Evolutionary conservation across 192 early-diverging fungal genomes (phyloP), one percentile per base, ranked within the genome.

Genomic region (Coemansia sp.): DNA sequence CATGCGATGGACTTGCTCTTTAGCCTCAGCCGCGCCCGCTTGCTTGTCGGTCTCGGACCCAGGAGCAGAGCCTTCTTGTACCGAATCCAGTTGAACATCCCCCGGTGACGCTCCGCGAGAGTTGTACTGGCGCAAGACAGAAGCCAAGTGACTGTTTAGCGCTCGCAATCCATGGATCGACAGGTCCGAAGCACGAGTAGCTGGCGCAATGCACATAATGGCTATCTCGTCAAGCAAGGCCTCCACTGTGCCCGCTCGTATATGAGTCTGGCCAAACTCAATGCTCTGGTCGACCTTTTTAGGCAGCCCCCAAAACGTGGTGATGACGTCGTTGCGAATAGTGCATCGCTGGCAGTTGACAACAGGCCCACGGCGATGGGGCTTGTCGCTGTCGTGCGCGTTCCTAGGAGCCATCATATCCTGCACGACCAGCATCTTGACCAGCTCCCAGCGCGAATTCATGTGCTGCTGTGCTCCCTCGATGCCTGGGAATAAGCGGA

Each of bases 381-480:
- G 74, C 27, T 52, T 62, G 41, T 70, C 74, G 43, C 63, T 65
- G 47, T 79, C 81, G 58, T 44, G 46, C 2, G 69, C 43, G n/a
- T 61, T 16, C 60, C 75, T 67, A 16, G 65, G 43, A 7, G 81
- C 41, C n/a, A 84, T 62, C 57, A 58, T 58, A 33, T 58, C 57
- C 31, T 58, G 81, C 76, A 84, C 76, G 2, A 79, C 81, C 5
- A 84, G 73, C 76, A 76, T 71, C 40, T 84, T 84, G 50, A 84
- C 81, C 38, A 84, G 71, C 74, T 79, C 81, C 81, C 81, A 84
- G 34, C 81, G 81, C 60, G 81, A 79, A 39, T 79, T 84, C 71
- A 76, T 65, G 38, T 84, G 81, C 65, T 73, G 67, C 63, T 82
- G 80, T 10, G 68, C 64, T 10, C 71, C 66, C 13, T 84, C 77